Evolutionary conservation across 352 stramenopile genomes (phyloP), one percentile per base, ranked within the genome.

Genomic region (Phytophthora colocasiae): DNA sequence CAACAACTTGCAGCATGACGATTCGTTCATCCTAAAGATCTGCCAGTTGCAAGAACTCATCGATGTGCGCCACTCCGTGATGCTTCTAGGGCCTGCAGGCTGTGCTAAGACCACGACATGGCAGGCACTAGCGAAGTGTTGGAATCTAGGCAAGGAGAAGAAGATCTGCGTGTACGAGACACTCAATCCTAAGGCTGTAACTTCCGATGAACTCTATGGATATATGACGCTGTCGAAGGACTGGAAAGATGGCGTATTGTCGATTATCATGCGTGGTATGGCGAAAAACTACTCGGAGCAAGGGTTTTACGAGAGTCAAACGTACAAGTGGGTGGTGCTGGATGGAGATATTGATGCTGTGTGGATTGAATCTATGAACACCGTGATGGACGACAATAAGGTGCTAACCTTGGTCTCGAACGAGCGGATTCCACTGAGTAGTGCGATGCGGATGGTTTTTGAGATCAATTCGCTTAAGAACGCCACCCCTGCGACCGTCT

Each of bases 301-400:
- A 40, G 91, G 95, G 1, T 99, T 98, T 57, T 98, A 99, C 64
- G 96, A 98, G 61, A 97, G 95, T 31, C 90, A 98, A 63, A 81
- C 63, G 15, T 97, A 97, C 81, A 97, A 96, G 43, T 96, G 89
- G 89, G 86, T 96, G 45, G 83, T 96, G 4, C 67, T 96, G 0
- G 89, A 96, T 29, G 89, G 89, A 11, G 89, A 96, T 66, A 96
- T 96, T 44, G 89, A 96, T 60, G 88, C 89, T 2, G 85, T 96
- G 29, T 96, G 89, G 89, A 96, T 96, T 43, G 89, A 96, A 52
- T 89, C 73, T 2, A 98, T 99, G 96, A 99, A 99, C 76, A 98
- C 92, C 1, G 96, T 99, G 66, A 99, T 99, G 96, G 96, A 98
- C 58, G 96, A 98, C 57, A 99, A 99, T 74, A 98, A 98, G 47